Evolutionary conservation across 129 eudicot genomes (phyloP).

Genomic region (Flaveria brownii): DNA sequence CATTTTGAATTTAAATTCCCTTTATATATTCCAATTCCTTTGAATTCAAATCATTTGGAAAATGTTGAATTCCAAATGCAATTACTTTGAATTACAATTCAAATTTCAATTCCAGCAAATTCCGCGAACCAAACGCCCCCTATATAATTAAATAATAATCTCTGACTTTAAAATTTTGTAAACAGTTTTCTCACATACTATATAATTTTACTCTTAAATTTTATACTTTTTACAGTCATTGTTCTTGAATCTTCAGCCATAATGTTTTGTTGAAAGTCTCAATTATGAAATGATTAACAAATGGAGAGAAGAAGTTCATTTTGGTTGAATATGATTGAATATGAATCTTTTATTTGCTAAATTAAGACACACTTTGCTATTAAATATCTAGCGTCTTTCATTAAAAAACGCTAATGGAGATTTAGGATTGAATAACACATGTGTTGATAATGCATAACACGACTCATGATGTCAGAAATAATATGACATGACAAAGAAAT

Average conservation of each 20-base stretch:
- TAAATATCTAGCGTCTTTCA: background rate
- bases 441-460: background rate
- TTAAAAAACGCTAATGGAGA: background rate
- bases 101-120: too few relatives aligned
- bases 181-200: too few relatives aligned
- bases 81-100: too few relatives aligned
- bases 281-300: background rate
- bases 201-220: too few relatives aligned
- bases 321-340: background rate
- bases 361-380: background rate
- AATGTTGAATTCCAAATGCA: too few relatives aligned
- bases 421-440: background rate
- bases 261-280: background rate
- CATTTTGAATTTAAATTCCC: too few relatives aligned
- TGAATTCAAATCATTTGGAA: too few relatives aligned
- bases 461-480: background rate
- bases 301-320: background rate
- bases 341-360: background rate
- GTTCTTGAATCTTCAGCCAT: background rate
- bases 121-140: too few relatives aligned
- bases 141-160: too few relatives aligned
- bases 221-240: too few relatives aligned
- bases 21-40: too few relatives aligned
- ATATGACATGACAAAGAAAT: background rate
- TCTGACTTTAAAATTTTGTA: too few relatives aligned